Evolutionary conservation across 257 asterid species (phyloP), one percentile per base, ranked within the genome.

Genomic region (Paraleonurus japonicus): DNA sequence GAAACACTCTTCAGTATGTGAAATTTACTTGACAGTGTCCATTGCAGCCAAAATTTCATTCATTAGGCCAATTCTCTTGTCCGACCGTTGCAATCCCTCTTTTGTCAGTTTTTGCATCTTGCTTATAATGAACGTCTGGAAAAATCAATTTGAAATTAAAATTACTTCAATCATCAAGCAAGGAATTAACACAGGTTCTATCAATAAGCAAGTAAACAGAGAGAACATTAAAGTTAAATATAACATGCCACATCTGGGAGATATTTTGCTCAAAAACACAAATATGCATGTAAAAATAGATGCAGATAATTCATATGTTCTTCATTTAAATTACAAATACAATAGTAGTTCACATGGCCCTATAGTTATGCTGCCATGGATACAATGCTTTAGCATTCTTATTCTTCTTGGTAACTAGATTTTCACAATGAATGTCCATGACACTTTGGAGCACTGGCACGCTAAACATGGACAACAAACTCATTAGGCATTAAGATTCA

Each of bases 21-120:
- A 76, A 67, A 67, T 85, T 80, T 89, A 94, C 99, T 94, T 92
- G 75, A 92, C 97, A 39, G 93, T 86, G 85, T 94, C 99, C 99
- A 94, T 94, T 72, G 97, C 99, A 78, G 96, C 96, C 89, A 94
- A 84, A 77, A 94, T 82, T 83, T 94, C 99, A 85, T 94, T 94
- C 95, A 89, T 88, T 62, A 94, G 93, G 51, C 99, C 97, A 74
- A 94, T 88, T 84, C 99, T 89, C 90, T 84, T 94, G 88, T 94
- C 97, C 2, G 97, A 89, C 51, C 87, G 93, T 70, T 81, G 96
- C 78, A 94, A 75, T 76, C 99, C 97, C 82, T 91, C 97, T 84
- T 88, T 89, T 15, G 96, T 84, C 77, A 88, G 84, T 81, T 86
- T 91, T 80, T 81, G 96, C 97, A 94, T 94, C 88, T 62, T 91